These are phyloP conservation scores for Rhizopus arrhizus DNA, from an alignment of 371 early-diverging fungal genomes.

Conservation along the genomic window DNA sequence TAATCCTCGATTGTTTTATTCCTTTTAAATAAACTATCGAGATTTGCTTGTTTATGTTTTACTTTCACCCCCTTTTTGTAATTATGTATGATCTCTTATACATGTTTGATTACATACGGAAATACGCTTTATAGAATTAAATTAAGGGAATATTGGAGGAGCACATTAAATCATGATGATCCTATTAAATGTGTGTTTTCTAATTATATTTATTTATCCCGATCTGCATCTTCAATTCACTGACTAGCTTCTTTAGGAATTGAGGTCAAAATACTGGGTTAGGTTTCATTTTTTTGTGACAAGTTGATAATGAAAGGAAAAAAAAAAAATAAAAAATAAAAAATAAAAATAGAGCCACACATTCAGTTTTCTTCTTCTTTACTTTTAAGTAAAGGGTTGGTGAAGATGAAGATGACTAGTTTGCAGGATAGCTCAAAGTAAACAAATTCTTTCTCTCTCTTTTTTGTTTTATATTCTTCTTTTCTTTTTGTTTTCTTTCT, in stretches of 20 bases:
- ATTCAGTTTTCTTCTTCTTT: neutral
- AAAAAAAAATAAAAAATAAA: too few species aligned
- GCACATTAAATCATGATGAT: neutral
- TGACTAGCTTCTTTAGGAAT: neutral
- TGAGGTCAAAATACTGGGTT: neutral
- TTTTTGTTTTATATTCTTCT: neutral
- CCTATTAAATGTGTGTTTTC: neutral
- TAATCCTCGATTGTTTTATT: neutral
- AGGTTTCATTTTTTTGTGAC: conserved; percentile 1
- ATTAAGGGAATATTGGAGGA: neutral
- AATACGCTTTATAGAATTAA: neutral
- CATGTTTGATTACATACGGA: neutral
- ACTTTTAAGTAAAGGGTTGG: neutral
- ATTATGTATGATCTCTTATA: neutral
- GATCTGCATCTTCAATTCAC: neutral
- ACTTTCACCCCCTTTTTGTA: too few species aligned
- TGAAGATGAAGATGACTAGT: neutral
- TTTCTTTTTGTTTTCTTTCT: neutral
- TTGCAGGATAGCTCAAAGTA: conserved; percentile 3
- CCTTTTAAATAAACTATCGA: neutral
- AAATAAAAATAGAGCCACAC: too few species aligned
- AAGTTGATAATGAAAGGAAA: neutral
- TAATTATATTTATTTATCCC: neutral
- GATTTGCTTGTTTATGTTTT: neutral
- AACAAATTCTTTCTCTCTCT: neutral